Evolutionary conservation across 345 rosid genomes (phyloP).

Genomic region (Aurinia saxatilis): DNA sequence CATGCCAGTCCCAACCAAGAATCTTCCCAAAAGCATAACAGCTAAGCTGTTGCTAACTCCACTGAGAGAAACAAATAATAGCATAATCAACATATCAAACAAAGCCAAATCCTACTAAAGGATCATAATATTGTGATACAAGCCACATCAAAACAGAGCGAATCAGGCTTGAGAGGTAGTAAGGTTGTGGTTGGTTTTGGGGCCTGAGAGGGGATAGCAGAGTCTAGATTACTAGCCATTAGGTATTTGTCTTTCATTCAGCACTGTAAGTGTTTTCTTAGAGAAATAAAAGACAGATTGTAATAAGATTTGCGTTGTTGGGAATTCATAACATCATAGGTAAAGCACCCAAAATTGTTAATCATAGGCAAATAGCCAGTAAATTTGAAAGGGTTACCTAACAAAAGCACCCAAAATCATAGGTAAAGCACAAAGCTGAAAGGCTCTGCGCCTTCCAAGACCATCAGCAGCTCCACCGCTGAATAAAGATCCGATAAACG

Average conservation of each 20-base stretch:
- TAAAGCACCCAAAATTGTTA: too few relatives aligned
- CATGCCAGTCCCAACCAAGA: slow-evolving; percentile 92
- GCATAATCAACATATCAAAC: slow-evolving; percentile 54
- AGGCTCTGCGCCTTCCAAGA: slow-evolving; percentile 80
- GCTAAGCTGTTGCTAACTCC: slow-evolving; percentile 53
- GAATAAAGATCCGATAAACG: slow-evolving; percentile 67
- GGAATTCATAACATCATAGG: too few relatives aligned
- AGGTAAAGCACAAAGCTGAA: slow-evolving; percentile 85
- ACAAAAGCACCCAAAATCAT: slow-evolving; percentile 80
- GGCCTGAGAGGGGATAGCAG: too few relatives aligned
- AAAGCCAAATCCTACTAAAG: slow-evolving; percentile 24
- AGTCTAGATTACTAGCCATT: too few relatives aligned
- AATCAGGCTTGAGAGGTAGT: too few relatives aligned
- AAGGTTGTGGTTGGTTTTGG: too few relatives aligned
- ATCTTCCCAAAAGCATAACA: slow-evolving; percentile 83
- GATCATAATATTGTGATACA: neutral
- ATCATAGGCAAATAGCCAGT: too few relatives aligned
- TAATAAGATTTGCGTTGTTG: too few relatives aligned
- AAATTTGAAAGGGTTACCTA: slow-evolving; percentile 51
- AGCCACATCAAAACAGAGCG: neutral
- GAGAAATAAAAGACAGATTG: too few relatives aligned
- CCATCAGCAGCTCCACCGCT: slow-evolving; percentile 88
- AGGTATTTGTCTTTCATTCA: too few relatives aligned
- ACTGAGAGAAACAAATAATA: slow-evolving; percentile 40
- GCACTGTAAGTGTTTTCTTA: too few relatives aligned